Evolutionary conservation across 352 stramenopile genomes (phyloP), one percentile per base, ranked within the genome.

Genomic region (Phytophthora cactorum): DNA sequence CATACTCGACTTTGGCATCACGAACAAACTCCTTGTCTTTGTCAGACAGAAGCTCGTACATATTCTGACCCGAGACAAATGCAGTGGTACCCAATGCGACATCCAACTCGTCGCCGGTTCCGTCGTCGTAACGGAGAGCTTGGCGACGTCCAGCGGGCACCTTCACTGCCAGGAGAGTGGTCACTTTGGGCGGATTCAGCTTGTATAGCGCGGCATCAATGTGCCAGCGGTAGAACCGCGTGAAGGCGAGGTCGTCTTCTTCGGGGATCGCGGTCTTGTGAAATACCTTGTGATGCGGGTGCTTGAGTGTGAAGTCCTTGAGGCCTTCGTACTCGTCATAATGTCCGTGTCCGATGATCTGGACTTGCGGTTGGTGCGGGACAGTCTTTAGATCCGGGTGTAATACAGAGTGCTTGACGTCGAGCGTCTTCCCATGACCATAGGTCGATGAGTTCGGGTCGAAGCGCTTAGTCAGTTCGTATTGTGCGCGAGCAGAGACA

Each of bases 271-370:
- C 15, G 10, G 68, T 76, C 63, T 72, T 76, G 58, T 72, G 68
- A 38, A 76, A 76, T 22, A 66, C 44, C 31, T 76, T 76, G 68
- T 76, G 63, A 25, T 76, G 68, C 22, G 68, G 68, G 36, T 76
- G 68, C 11, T 70, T 66, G 46, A 76, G 64, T 14, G 63, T 70
- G 43, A 76, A 76, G 63, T 76, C 44, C 28, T 76, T 54, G 14
- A 76, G 63, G 27, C 68, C 68, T 58, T 72, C 68, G 47, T 72
- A 76, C 57, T 72, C 68, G 14, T 76, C 68, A 47, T 72, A 76
- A 49, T 76, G 68, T 43, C 68, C 68, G 25, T 76, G 60, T 7
- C 68, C 68, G 29, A 76, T 76, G 17, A 76, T 71, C 54, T 76
- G 68, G 14, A 76, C 68, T 41, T 76, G 68, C 22, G 68, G 68